These are phyloP conservation scores for Pythium monospermum DNA, from an alignment of 352 stramenopile genomes.

Conservation along the genomic window DNA sequence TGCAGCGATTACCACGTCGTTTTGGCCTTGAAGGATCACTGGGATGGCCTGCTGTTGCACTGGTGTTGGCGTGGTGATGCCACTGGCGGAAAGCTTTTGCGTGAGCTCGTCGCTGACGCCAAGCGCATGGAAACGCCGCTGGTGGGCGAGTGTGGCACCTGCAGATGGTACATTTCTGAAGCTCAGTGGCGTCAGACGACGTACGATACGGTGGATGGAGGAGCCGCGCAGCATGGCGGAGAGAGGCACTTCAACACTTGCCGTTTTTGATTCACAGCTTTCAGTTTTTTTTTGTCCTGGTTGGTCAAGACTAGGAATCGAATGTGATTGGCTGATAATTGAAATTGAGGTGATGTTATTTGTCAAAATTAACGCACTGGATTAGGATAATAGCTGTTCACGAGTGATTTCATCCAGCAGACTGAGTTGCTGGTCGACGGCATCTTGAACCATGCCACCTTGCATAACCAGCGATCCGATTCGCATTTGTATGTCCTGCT, in stretches of 20 bases:
- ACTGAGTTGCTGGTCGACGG: slow-evolving; percentile 1
- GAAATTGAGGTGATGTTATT: slow-evolving; percentile 10
- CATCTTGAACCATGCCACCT: background rate
- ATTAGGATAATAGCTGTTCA: slow-evolving; percentile 9
- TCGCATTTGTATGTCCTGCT: slow-evolving; percentile 2
- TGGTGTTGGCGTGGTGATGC: slow-evolving; percentile 39
- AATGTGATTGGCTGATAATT: slow-evolving; percentile 15
- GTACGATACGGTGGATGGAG: background rate
- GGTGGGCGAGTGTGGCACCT: background rate
- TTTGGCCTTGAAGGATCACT: slow-evolving; percentile 31
- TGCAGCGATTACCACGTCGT: slow-evolving; percentile 89
- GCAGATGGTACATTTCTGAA: background rate
- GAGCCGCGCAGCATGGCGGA: slow-evolving; percentile 7
- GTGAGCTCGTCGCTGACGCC: slow-evolving; percentile 33
- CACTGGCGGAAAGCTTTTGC: slow-evolving; percentile 31
- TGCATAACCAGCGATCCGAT: slow-evolving; percentile 17
- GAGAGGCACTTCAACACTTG: slow-evolving; percentile 5
- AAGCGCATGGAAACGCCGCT: slow-evolving; percentile 50
- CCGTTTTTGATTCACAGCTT: no score
- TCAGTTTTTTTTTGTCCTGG: slow-evolving; percentile 10
- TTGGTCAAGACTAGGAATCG: slow-evolving; percentile 1
- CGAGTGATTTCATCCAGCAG: slow-evolving; percentile 3
- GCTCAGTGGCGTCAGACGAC: background rate
- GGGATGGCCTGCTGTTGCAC: slow-evolving; percentile 58
- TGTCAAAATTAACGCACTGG: slow-evolving; percentile 18